A percentile compares a stretch with the other conserved stretches of the same genome.
These are phyloP conservation scores for Monilinia aucupariae DNA, from an alignment of 2,329 filamentous ascomycete genomes.

Conservation along the genomic window DNA sequence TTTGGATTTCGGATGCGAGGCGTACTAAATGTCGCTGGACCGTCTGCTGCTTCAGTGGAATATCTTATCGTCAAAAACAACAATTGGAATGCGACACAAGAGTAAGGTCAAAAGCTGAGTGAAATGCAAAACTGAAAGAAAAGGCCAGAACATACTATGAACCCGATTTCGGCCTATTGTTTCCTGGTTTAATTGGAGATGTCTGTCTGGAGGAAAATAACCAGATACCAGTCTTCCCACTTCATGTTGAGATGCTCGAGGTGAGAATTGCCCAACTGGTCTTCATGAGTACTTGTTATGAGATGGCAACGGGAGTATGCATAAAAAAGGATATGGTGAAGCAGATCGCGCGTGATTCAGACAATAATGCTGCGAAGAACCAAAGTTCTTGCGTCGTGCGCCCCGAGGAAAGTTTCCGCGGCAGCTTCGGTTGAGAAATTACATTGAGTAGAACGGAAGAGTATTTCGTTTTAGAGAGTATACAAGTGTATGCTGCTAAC, in stretches of 20 bases:
- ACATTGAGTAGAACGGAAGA: background rate
- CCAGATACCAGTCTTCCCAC: background rate
- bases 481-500: background rate
- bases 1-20: background rate
- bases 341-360: background rate
- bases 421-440: background rate
- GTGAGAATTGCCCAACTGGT: too few species aligned
- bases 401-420: too few species aligned
- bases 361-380: background rate
- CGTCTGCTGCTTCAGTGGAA: background rate
- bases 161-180: background rate
- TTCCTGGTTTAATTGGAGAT: fast-evolving
- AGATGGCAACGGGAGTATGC: too few species aligned
- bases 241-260: background rate
- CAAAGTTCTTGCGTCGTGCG: background rate
- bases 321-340: background rate
- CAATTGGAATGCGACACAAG: background rate
- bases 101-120: background rate
- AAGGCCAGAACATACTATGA: background rate
- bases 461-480: background rate
- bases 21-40: background rate
- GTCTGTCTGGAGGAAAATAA: background rate
- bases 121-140: too few species aligned
- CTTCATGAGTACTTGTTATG: background rate
- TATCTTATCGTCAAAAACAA: background rate